These are phyloP conservation scores for Metschnikowia kofuensis DNA, from an alignment of 805 yeast species.

Conservation along the genomic window DNA sequence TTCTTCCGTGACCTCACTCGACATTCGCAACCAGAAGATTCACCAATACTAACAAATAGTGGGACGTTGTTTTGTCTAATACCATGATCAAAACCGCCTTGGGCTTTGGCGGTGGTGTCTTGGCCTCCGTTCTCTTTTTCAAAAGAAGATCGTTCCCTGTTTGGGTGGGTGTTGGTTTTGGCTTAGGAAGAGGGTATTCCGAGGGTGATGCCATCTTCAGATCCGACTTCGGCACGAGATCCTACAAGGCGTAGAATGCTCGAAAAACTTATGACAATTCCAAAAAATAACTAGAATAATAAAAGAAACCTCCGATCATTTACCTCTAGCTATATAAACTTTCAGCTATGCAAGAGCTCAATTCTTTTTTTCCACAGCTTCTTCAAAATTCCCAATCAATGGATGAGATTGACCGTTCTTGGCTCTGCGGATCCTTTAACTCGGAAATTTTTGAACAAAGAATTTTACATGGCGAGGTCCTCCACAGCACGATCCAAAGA, in stretches of 20 bases:
- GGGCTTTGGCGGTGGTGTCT: constrained; percentile 95
- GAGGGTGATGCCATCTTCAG: constrained; percentile 98
- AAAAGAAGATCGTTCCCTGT: constrained; percentile 96
- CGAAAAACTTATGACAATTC: background rate
- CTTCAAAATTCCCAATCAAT: too few species aligned
- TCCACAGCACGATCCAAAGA: background rate
- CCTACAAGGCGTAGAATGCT: constrained; percentile 53
- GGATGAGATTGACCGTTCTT: too few species aligned
- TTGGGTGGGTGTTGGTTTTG: constrained; percentile 96
- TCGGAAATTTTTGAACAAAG: too few species aligned
- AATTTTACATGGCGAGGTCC: background rate
- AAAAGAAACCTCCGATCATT: constrained; percentile 1
- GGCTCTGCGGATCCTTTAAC: too few species aligned
- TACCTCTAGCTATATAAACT: too few species aligned
- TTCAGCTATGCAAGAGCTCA: too few species aligned
- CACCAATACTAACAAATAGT: constrained; percentile 30
- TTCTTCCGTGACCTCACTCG: too few species aligned
- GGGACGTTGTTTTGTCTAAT: constrained; percentile 97
- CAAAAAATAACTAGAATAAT: constrained; percentile 6
- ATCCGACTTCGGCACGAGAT: constrained; percentile 71
- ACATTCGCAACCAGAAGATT: background rate
- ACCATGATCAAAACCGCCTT: constrained; percentile 91
- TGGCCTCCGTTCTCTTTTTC: constrained; percentile 85
- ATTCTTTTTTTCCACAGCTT: too few species aligned
- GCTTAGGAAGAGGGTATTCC: constrained; percentile 95